Base-by-base conservation (phyloP, 495 filamentous ascomycete species). In the Penicillium dipodomyicola region DNA sequence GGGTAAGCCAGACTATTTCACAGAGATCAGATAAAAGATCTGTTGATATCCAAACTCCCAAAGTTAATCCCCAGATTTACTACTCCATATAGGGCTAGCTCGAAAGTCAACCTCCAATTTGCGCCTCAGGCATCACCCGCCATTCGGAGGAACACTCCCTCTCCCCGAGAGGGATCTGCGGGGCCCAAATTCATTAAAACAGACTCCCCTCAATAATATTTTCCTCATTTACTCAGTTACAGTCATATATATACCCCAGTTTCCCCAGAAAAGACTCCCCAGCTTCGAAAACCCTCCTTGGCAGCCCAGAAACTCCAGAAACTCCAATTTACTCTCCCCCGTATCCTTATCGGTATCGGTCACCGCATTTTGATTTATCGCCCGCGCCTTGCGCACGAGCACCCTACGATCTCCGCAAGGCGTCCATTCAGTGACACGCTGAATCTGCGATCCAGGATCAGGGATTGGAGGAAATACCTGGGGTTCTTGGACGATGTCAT, bases 131-230 rank as follows among this genome's bases (percentile, higher is more conserved):
- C 54, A 46, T 49, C 44, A 22, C 3, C 5, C 1, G 1, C 17
- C 3, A 48, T 40, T 40, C 67, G 72, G 72, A 75, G 70, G 51
- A 57, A 49, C 35, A 6, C 52, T 46, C 1, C 49, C 42, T n/a
- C 70, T 75, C 72, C 70, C 70, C 72, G 70, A 62, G 53, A 43
- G 50, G 57, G 50, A 56, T 25, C 61, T 49, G 72, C 69, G 72
- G 70, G 70, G 68, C 68, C 60, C 42, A 56, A 29, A 25, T 41
- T 52, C 40, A 52, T 60, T 54, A 20, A 52, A 65, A 55, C 57
- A 42, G 7, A 35, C 40, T 30, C 42, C 40, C 23, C 52, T 48
- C 46, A 58, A 6, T 9, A 20, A 19, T 20, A 52, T 57, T 33
- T 19, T 52, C 33, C 33, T 63, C 59, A 56, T 50, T 60, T 56